These are phyloP conservation scores for Neurospora crassa DNA, from an alignment of 2,329 filamentous ascomycete species.

Conservation along the genomic window DNA sequence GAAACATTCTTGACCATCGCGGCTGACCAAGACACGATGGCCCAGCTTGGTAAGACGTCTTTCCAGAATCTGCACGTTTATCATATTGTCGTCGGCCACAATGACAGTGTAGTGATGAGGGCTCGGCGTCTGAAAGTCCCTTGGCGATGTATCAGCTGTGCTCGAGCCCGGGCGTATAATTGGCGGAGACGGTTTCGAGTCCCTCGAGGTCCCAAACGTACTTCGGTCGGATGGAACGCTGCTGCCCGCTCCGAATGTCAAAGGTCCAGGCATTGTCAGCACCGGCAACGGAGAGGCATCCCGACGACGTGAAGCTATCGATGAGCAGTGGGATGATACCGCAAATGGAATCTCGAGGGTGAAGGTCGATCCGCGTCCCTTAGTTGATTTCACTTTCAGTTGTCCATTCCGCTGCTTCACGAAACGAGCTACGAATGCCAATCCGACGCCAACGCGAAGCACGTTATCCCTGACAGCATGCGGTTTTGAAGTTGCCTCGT, in stretches of 20 bases:
- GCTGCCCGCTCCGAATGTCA: constrained; percentile 18
- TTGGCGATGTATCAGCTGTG: constrained; percentile 13
- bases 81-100: constrained; percentile 78
- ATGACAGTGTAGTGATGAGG: constrained; percentile 38
- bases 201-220: constrained; percentile 1
- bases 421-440: constrained; percentile 81
- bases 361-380: constrained; percentile 73
- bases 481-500: constrained; percentile 22
- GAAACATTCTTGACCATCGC: constrained; percentile 79
- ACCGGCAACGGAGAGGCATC: constrained; percentile 18
- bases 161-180: constrained; percentile 7
- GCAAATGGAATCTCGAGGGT: constrained; percentile 70
- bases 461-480: constrained; percentile 27
- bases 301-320: constrained; percentile 17
- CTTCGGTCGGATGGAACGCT: constrained; percentile 15
- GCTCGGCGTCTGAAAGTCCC: constrained; percentile 28
- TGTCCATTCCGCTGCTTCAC: constrained; percentile 84
- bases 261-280: constrained; percentile 22
- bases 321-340: constrained; percentile 38
- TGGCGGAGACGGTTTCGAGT: neutral
- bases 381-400: constrained; percentile 70
- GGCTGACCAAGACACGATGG: constrained; percentile 60
- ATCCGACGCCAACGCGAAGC: constrained; percentile 56
- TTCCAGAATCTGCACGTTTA: constrained; percentile 72
- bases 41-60: constrained; percentile 70